These are phyloP conservation scores for Hyaloscypha finlandica DNA, from an alignment of 495 filamentous ascomycete genomes.

Conservation along the genomic window DNA sequence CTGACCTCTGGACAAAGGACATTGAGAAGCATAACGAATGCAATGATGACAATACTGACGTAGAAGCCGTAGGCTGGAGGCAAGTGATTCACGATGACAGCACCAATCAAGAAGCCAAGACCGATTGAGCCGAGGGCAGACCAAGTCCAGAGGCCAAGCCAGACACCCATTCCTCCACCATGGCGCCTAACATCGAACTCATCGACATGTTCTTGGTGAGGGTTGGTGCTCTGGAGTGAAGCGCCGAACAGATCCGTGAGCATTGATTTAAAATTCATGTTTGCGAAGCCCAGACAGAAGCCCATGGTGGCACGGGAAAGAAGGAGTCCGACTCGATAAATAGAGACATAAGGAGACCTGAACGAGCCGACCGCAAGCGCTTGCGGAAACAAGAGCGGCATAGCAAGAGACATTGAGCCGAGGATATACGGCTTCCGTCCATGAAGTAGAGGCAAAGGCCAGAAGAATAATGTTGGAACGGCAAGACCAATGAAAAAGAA, in stretches of 20 bases:
- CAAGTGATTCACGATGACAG: constrained; percentile 59
- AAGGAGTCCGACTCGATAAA: constrained; percentile 61
- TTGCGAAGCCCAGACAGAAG: constrained; percentile 68
- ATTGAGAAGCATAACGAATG: constrained; percentile 62
- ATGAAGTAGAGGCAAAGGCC: constrained; percentile 76
- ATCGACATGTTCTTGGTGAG: constrained; percentile 69
- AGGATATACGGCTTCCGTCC: constrained; percentile 76
- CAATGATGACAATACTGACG: constrained; percentile 63
- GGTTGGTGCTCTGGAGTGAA: constrained; percentile 67
- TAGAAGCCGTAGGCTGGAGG: constrained; percentile 74
- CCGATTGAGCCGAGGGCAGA: constrained; percentile 68
- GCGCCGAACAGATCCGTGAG: constrained; percentile 75
- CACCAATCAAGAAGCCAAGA: constrained; percentile 69
- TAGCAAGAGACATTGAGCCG: constrained; percentile 60
- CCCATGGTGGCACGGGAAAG: constrained; percentile 64
- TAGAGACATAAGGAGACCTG: constrained; percentile 56
- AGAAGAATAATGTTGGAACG: constrained; percentile 65
- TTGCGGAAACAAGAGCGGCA: constrained; percentile 75
- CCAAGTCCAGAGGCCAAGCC: constrained; percentile 79
- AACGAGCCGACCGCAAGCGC: constrained; percentile 57
- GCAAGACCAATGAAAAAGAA: constrained; percentile 68
- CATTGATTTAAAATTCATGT: constrained; percentile 70
- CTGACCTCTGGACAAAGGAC: constrained; percentile 66
- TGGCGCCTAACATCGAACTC: constrained; percentile 64
- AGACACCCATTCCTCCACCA: constrained; percentile 74